Percentiles rank a stretch among this genome's conserved stretches.
Evolutionary conservation across 208 protist genomes (phyloP).

Genomic region (Leptomonas pyrrhocoris): DNA sequence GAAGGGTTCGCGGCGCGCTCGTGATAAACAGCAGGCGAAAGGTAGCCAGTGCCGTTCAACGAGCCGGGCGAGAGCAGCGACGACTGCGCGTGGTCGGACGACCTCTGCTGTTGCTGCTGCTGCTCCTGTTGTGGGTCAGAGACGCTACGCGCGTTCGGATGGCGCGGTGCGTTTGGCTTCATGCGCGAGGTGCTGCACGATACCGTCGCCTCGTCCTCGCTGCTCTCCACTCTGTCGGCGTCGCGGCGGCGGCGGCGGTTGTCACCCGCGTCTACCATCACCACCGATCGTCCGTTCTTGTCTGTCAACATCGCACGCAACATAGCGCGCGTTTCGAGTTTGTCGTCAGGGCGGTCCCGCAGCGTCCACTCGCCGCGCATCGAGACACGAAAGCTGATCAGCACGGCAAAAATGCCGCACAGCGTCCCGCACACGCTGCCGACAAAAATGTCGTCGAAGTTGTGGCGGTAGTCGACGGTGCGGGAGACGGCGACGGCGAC

Average conservation of each 20-base stretch:
- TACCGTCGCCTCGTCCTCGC: too few relatives aligned
- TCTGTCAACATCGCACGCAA: not conserved
- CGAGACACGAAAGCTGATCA: conserved; percentile 35
- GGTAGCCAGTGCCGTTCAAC: not conserved
- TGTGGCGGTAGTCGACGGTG: conserved; percentile 81
- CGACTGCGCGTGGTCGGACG: not conserved
- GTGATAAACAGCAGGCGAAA: conserved; percentile 7
- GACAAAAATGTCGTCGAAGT: conserved; percentile 84
- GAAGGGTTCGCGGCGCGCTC: conserved; percentile 6
- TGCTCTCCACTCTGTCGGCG: not conserved
- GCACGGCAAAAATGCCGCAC: conserved; percentile 45
- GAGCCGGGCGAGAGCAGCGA: not conserved
- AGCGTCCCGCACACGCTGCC: conserved; percentile 63
- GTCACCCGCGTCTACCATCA: not conserved
- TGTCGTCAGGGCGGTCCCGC: conserved; percentile 36
- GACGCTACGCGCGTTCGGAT: not conserved
- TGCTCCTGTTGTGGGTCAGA: not conserved
- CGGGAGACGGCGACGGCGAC: conserved; percentile 69
- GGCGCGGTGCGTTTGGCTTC: not conserved
- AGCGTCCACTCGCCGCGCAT: conserved; percentile 51
- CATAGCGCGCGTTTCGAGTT: not conserved
- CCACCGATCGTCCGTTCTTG: not conserved
- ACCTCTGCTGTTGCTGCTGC: not conserved
- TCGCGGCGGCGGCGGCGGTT: not conserved
- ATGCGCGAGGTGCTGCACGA: not conserved